Evolutionary conservation across 257 asterid genomes (phyloP).

Genomic region (Solanum habrochaites): DNA sequence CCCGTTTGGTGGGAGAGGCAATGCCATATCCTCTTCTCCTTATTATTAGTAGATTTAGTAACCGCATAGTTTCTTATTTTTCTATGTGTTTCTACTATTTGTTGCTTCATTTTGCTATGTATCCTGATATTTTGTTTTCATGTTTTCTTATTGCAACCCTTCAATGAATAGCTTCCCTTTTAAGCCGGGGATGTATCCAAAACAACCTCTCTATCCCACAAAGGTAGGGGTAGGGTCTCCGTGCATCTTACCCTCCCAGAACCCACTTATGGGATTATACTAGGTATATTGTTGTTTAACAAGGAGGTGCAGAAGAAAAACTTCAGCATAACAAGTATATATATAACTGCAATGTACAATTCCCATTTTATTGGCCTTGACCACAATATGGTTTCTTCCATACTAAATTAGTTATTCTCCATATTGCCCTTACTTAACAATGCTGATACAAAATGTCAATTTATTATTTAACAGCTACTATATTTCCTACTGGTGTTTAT

Average conservation of each 20-base stretch:
- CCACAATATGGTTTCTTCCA: not conserved
- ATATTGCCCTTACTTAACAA: not conserved
- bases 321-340: not conserved
- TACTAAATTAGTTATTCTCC: not conserved
- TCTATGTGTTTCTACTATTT: not conserved
- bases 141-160: not conserved
- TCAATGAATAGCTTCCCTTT: not conserved
- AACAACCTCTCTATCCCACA: not conserved
- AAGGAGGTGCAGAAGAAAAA: not conserved
- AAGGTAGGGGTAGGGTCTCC: not conserved
- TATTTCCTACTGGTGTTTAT: not conserved
- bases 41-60: not conserved
- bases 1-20: not conserved
- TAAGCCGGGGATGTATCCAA: not conserved
- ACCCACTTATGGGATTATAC: not conserved
- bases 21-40: not conserved
- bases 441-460: not conserved
- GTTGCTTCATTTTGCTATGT: not conserved
- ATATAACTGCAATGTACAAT: not conserved
- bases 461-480: not conserved
- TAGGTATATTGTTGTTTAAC: not conserved
- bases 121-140: not conserved
- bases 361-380: not conserved
- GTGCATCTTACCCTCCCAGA: not conserved
- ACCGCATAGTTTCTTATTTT: not conserved